A percentile compares a stretch with the other conserved stretches of the same genome.
Evolutionary conservation across 345 rosid species (phyloP).

Genomic region (Aquilaria yunnanensis): DNA sequence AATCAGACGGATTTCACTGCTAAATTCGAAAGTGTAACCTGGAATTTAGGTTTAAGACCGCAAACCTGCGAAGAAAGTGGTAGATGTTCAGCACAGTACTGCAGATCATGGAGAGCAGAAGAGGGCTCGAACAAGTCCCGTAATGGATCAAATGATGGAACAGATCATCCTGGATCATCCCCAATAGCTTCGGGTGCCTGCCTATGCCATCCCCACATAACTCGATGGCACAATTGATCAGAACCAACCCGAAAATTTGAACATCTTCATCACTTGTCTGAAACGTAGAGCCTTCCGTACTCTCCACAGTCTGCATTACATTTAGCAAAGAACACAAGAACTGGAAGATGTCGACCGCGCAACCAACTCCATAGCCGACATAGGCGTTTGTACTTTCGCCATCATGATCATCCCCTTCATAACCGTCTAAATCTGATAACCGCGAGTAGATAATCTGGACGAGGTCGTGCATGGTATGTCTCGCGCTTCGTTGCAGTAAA

Average conservation of each 20-base stretch:
- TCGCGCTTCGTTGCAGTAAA: slow-evolving; percentile 73
- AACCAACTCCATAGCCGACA: slow-evolving; percentile 59
- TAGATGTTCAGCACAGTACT: slow-evolving; percentile 80
- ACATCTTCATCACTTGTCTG: slow-evolving; percentile 67
- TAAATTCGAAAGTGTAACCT: background rate
- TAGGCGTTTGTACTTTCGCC: slow-evolving; percentile 41
- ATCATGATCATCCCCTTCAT: slow-evolving; percentile 49
- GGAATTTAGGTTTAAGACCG: background rate
- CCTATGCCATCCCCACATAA: slow-evolving; percentile 75
- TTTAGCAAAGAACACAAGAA: slow-evolving; percentile 77
- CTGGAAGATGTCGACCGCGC: slow-evolving; percentile 75
- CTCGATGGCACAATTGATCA: slow-evolving; percentile 73
- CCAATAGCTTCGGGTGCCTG: slow-evolving; percentile 62
- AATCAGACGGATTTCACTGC: background rate
- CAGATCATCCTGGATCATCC: slow-evolving; percentile 77
- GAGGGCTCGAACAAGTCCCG: slow-evolving; percentile 66
- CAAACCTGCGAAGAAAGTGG: slow-evolving; percentile 77
- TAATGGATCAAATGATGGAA: slow-evolving; percentile 88
- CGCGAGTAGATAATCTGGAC: slow-evolving; percentile 69
- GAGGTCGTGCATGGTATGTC: slow-evolving; percentile 78
- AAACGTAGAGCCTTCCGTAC: slow-evolving; percentile 37
- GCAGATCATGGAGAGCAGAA: slow-evolving; percentile 80
- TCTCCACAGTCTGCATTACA: slow-evolving; percentile 58
- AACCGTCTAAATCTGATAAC: slow-evolving; percentile 53
- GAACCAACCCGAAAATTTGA: slow-evolving; percentile 53